Evolutionary conservation across 2,329 filamentous ascomycete species (phyloP).

Genomic region (Phialophora tarda): DNA sequence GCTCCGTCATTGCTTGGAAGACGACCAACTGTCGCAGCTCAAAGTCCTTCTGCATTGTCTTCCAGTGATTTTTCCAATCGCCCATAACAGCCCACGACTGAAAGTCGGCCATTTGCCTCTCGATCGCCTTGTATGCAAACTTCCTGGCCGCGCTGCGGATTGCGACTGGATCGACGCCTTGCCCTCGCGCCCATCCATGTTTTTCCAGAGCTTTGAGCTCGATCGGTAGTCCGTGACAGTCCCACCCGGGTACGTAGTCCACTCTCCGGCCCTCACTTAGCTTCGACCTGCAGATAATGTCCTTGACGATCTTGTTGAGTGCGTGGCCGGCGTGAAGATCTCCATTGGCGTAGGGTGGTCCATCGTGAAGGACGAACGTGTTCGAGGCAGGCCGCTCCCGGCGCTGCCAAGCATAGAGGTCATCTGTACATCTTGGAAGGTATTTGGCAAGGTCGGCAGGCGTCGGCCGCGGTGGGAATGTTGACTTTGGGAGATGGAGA

Average conservation of each 20-base stretch:
- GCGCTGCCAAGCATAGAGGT: constrained; percentile 87
- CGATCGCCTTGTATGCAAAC: constrained; percentile 62
- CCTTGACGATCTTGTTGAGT: constrained; percentile 95
- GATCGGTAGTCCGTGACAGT: constrained; percentile 96
- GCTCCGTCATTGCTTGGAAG: constrained; percentile 67
- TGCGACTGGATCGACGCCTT: constrained; percentile 53
- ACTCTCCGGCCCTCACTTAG: constrained; percentile 77
- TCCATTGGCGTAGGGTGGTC: constrained; percentile 95
- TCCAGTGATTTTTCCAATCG: constrained; percentile 67
- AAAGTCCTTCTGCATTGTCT: constrained; percentile 67
- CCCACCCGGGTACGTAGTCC: constrained; percentile 90
- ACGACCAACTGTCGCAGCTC: constrained; percentile 65
- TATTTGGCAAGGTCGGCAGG: constrained; percentile 59
- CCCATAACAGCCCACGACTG: constrained; percentile 67
- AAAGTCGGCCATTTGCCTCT: constrained; percentile 65
- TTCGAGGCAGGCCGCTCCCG: constrained; percentile 54
- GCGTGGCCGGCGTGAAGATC: constrained; percentile 90
- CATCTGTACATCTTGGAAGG: constrained; percentile 79
- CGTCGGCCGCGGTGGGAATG: constrained; percentile 63
- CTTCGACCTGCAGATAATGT: constrained; percentile 84
- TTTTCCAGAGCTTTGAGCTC: constrained; percentile 88
- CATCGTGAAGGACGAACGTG: constrained; percentile 87
- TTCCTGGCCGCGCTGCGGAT: constrained; percentile 62
- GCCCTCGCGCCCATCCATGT: constrained; percentile 47
- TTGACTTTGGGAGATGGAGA: constrained; percentile 74